Conservation (phyloP, 495 filamentous ascomycete genomes). For the Chlorociboria aeruginascens region DNA sequence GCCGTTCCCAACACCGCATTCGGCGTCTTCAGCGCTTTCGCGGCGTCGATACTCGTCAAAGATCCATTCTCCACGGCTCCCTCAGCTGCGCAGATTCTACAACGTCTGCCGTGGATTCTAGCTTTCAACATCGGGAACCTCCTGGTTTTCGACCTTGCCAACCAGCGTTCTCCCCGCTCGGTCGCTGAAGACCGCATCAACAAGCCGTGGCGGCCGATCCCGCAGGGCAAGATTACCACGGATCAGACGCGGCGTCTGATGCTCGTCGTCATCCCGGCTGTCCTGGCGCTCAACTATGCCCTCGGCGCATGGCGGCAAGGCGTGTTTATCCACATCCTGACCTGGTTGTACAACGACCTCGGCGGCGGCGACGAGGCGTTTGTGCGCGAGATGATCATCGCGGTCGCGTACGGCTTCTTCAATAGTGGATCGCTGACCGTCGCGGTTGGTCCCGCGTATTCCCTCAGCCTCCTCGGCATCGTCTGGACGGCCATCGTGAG, state of each 20-base stretch:
- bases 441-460: background rate
- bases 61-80: background rate
- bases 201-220: conserved; percentile 48
- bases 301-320: conserved; percentile 28
- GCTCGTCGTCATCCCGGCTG: conserved; percentile 25
- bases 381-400: conserved; percentile 35
- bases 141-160: conserved; percentile 33
- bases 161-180: conserved; percentile 34
- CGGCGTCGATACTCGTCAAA: conserved; percentile 12
- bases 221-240: conserved; percentile 25
- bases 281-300: conserved; percentile 20
- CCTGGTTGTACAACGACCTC: conserved; percentile 44
- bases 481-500: conserved; percentile 1
- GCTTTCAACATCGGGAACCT: conserved; percentile 24
- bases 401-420: conserved; percentile 27
- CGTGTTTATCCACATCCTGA: conserved; percentile 26
- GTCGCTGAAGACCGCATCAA: conserved; percentile 39
- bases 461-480: background rate
- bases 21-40: conserved; percentile 24
- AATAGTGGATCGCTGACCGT: conserved; percentile 22
- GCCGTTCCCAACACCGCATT: conserved; percentile 22
- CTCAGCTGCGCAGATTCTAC: conserved; percentile 8
- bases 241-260: conserved; percentile 26
- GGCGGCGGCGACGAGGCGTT: conserved; percentile 32
- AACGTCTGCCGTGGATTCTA: conserved; percentile 15